Base-by-base conservation (phyloP, 805 yeast species). In the Yarrowia alimentaria region DNA sequence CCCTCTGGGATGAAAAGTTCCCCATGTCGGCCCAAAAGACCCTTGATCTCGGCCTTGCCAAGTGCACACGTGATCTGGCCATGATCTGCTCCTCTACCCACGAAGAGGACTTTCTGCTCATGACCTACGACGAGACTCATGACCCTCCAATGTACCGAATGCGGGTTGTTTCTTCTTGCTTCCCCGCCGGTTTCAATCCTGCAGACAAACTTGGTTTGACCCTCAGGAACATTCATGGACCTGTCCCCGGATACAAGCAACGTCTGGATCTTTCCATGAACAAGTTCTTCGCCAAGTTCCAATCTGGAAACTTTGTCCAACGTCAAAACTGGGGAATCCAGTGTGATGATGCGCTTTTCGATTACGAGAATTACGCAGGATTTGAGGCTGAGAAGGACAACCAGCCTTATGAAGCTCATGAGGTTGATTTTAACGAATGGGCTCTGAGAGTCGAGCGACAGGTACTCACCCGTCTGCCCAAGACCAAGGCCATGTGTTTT, bases 151-250 rank as follows among this genome's bases (percentile, higher is more conserved):
- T 60, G 69, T 74, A 24, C 61, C 80, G 40, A 68, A 81, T 51
- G 80, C 79, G 1, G 77, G 80, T 8, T 66, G 75, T 43, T 2
- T 30, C 6, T 73, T 80, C 22, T 78, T 80, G 10, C 81, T 81
- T 58, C 86, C 91, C 2, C 77, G 83, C 2, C 89, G 91, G 3
- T 83, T 85, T 64, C 78, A 79, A 60, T 89, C 91, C 6, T 64
- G 61, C 72, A 56, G 62, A 74, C 52, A 83, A 82, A 56, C 57
- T 83, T 37, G 89, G 89, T 12, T 73, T 71, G 58, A 75, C 74
- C 45, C 63, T 83, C 37, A 86, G 83, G 63, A 68, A 72, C 9
- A 83, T 83, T 55, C 89, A 83, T 58, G 72, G 72, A 9, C 80
- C 74, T 5, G 90, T 83, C 52, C 90, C 90, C 4, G 80, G 81